Evolutionary conservation across 495 filamentous ascomycete genomes (phyloP), one percentile per base, ranked within the genome.

Genomic region (Echria macrotheca): DNA sequence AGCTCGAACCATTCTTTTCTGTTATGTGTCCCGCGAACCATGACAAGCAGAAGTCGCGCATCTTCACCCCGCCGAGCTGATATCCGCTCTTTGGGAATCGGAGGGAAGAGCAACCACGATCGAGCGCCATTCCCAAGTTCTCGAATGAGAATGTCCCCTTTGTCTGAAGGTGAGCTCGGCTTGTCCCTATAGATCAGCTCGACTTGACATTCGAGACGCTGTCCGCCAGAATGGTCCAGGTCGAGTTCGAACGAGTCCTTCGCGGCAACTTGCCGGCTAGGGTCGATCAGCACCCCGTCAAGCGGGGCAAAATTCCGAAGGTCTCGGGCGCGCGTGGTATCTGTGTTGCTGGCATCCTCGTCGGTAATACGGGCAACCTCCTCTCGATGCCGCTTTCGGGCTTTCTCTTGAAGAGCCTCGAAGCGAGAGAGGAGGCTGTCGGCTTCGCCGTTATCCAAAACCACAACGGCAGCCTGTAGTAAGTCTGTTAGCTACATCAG

Each of bases 71-170:
- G 78, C 9, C 93, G 83, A 21, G 91, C 89, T 15, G 93, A 96
- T 31, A 94, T 74, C 47, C 72, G 77, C 33, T 72, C 66, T 22
- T 75, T 69, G 23, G 83, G 73, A 33, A 95, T 73, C 2, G 94
- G 91, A 11, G 91, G 87, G 63, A 97, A 95, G 0, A 99, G 78
- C 21, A 99, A 71, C 86, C 89, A 96, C 21, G 75, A 72, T n/a
- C 81, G 75, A 19, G 82, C 76, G 11, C 75, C 74, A 50, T 76
- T 76, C 37, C 89, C 87, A 42, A 95, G 79, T 61, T 97, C 90
- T 52, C 89, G 91, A 47, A 99, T 83, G 14, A 99, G 77, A 38
- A 99, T 65, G 64, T 99, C 93, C 2, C 90, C 87, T 31, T 70
- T 70, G 51, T 80, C 79, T 10, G 66, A 56, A 36, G 70, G 70